Evolutionary conservation across 176 grass and related monocot species (phyloP), one percentile per base, ranked within the genome.

Genomic region (Paspalum notatum): DNA sequence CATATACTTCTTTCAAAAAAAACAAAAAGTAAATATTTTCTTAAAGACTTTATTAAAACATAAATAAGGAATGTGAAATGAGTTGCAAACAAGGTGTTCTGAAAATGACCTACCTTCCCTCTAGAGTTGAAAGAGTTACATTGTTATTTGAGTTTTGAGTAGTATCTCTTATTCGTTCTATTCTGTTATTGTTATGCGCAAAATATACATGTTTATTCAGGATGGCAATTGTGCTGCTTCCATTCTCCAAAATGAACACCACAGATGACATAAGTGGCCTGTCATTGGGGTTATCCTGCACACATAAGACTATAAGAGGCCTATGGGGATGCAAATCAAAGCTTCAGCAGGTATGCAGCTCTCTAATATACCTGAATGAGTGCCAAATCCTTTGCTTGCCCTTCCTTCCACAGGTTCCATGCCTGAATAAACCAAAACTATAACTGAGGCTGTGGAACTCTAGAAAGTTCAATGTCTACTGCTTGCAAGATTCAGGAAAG

Each of bases 261-360:
- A 86, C 58, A 20, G 62, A 72, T 14, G 73, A 71, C 72, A 90
- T 83, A 2, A 64, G 51, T 4, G 88, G 88, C 20, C 79, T 80
- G 59, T 86, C 79, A 1, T 88, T 70, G 40, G 80, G 72, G 27
- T 68, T 64, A 38, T 88, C 73, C 73, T 83, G 79, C 21, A 83
- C 85, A 37, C 85, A n/a, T n/a, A n/a, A n/a, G n/a, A n/a, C n/a
- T n/a, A 88, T 9, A 66, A 42, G 63, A 66, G 63, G 10, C 63
- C 62, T 9, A 66, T 41, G 10, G 41, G 63, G 63, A 88, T 78
- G 85, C 72, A 83, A 60, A 55, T 53, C 15, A 71, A 37, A 49
- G 66, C 85, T 56, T 74, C 85, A 43, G 24, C 72, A 1, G 82
- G 25, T 21, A 65, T 55, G 57, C 71, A 88, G 8, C 60, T 66